Evolutionary conservation across 805 yeast genomes (phyloP).

Genomic region (Lachancea dasiensis): DNA sequence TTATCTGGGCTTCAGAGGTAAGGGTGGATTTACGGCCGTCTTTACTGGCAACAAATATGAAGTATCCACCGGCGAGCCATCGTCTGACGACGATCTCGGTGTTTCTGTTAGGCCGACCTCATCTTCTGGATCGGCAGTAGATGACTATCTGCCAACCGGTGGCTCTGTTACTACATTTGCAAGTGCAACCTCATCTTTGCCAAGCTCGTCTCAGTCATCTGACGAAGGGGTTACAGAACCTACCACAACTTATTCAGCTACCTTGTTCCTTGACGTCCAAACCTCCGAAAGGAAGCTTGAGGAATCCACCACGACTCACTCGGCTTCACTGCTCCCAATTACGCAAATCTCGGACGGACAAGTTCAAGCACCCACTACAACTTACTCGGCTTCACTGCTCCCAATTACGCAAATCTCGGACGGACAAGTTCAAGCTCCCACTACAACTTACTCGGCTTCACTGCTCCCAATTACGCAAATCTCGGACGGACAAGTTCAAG

Average conservation of each 20-base stretch:
- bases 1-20: conserved; percentile 33
- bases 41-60: conserved; percentile 26
- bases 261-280: not conserved
- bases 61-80: conserved; percentile 22
- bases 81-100: conserved; percentile 19
- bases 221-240: too few species aligned
- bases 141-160: conserved; percentile 13
- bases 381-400: conserved; percentile 6
- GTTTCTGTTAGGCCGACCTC: conserved; percentile 15
- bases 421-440: conserved; percentile 39
- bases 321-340: conserved; percentile 1
- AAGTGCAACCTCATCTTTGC: conserved; percentile 9
- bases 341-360: not conserved
- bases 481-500: conserved; percentile 33
- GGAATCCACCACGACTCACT: not conserved
- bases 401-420: conserved; percentile 40
- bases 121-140: conserved; percentile 14
- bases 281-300: too few species aligned
- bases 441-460: too few species aligned
- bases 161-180: not conserved
- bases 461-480: conserved; percentile 40
- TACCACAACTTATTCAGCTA: not conserved
- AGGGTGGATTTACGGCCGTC: conserved; percentile 36
- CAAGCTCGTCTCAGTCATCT: not conserved
- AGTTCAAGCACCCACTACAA: conserved; percentile 13